A percentile compares a stretch with the other conserved stretches of the same genome.
Evolutionary conservation across 2,329 filamentous ascomycete species (phyloP).

Genomic region (Diaporthe citriasiana): DNA sequence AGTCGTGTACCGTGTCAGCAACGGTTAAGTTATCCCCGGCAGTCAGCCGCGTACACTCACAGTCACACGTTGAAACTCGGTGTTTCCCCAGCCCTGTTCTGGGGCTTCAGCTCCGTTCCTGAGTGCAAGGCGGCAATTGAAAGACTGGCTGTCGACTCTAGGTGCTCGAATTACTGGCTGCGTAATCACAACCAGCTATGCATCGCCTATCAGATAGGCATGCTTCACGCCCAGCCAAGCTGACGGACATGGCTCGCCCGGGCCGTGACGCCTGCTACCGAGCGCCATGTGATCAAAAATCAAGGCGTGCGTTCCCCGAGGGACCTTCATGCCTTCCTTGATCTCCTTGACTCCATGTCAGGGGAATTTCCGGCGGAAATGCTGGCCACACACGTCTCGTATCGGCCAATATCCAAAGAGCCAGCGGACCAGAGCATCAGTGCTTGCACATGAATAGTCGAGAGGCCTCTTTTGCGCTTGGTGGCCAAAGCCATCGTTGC

Average conservation of each 20-base stretch:
- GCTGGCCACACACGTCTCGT: conserved; percentile 72
- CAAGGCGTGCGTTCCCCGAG: not conserved
- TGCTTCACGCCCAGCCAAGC: conserved; percentile 25
- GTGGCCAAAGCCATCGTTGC: conserved; percentile 13
- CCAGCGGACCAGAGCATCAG: conserved; percentile 84
- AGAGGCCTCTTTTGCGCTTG: conserved; percentile 31
- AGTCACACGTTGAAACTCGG: not conserved
- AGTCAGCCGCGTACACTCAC: conserved; percentile 7
- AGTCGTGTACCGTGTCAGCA: not conserved
- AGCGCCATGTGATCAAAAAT: conserved; percentile 12
- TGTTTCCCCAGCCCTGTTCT: not conserved
- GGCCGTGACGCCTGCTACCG: conserved; percentile 5
- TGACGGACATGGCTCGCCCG: conserved; percentile 12
- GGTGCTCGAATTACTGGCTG: not conserved
- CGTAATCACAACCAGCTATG: not conserved
- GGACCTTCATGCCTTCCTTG: not conserved
- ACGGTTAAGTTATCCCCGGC: not conserved
- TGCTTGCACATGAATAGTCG: conserved; percentile 73
- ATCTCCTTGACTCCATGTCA: not conserved
- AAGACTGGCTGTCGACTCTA: not conserved
- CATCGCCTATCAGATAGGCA: conserved; percentile 9
- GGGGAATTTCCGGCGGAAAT: not conserved
- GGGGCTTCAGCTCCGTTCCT: not conserved
- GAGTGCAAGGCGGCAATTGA: conserved; percentile 3
- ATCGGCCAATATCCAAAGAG: conserved; percentile 77